Base-by-base conservation (phyloP, 805 yeast genomes). In the Blastobotrys robertii region DNA sequence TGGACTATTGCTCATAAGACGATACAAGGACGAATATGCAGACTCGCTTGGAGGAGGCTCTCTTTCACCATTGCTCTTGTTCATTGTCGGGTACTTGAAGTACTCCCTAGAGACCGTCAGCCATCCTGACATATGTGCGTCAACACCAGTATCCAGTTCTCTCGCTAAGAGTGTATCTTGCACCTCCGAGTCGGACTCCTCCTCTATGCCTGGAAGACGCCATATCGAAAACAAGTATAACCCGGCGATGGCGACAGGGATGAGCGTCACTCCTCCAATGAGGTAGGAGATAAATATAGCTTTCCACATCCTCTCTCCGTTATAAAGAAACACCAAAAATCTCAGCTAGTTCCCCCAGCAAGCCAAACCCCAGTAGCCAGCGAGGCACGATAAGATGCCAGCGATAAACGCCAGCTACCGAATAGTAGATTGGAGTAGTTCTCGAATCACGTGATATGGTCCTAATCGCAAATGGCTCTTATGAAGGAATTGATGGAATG, bases 71-170 rank as follows among this genome's bases (percentile, higher is more conserved):
- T 19, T 19, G 25, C 6, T 19, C 25, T 19, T 19, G 25, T 19
- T 19, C 25, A 19, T 19, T 19, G 25, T 51, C 52, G 81, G 55
- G 62, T 73, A 67, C 44, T 70, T 65, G 63, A 81, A 69, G 57
- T 80, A 84, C 50, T 83, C 90, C 47, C 77, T 79, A 0, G 94
- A 83, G n/a, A 88, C 88, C 2, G 81, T 76, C 2, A 86, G 63
- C 94, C 94, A 84, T 7, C 94, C 95, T 8, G 76, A 66, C 56
- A 46, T 51, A 44, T 75, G 51, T 0, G 85, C 73, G 19, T 77
- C 76, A 1, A 81, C 74, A 2, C 92, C 94, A 0, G 74, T 59
- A n/a, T 69, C 66, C 33, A 65, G 62, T 9, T 63, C 61, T 51
- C 83, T 88, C 44, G 80, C 79, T n/a, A 81, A 54, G 46, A 30